Evolutionary conservation across 495 filamentous ascomycete genomes (phyloP).

Genomic region (Xylaria cubensis): DNA sequence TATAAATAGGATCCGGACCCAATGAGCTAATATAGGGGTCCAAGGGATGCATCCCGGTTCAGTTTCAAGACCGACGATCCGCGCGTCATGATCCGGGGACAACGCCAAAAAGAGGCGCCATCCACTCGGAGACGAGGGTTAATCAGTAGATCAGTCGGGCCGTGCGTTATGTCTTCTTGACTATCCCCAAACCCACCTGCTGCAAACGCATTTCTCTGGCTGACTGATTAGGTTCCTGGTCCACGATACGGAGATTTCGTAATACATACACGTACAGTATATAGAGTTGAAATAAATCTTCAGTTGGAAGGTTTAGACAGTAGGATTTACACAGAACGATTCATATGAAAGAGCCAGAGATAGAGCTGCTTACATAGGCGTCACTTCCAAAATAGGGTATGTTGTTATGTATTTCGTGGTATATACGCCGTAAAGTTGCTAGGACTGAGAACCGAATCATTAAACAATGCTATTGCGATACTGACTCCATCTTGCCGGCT

Average conservation of each 20-base stretch:
- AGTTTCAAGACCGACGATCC: slow-evolving; percentile 39
- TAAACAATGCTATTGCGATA: slow-evolving; percentile 27
- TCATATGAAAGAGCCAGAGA: neutral
- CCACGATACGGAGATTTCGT: neutral
- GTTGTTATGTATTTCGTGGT: neutral
- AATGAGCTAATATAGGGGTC: neutral
- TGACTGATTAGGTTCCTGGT: neutral
- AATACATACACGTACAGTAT: neutral
- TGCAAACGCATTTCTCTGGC: neutral
- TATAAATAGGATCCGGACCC: neutral
- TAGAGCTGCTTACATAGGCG: neutral
- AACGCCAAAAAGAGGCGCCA: slow-evolving; percentile 8
- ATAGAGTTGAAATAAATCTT: neutral
- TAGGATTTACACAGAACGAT: neutral
- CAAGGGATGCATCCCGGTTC: slow-evolving; percentile 12
- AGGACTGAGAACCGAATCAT: slow-evolving; percentile 12
- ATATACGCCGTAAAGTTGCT: neutral
- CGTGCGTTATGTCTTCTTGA: neutral
- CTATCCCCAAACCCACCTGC: neutral
- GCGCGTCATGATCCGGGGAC: slow-evolving; percentile 27
- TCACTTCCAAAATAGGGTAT: neutral
- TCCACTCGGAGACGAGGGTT: neutral
- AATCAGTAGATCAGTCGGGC: slow-evolving; percentile 10
- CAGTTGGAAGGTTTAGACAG: neutral
- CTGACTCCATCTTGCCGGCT: slow-evolving; percentile 10